These are phyloP conservation scores for Tricholoma furcatifolium DNA, from an alignment of 768 basidiomycete genomes.

Conservation along the genomic window DNA sequence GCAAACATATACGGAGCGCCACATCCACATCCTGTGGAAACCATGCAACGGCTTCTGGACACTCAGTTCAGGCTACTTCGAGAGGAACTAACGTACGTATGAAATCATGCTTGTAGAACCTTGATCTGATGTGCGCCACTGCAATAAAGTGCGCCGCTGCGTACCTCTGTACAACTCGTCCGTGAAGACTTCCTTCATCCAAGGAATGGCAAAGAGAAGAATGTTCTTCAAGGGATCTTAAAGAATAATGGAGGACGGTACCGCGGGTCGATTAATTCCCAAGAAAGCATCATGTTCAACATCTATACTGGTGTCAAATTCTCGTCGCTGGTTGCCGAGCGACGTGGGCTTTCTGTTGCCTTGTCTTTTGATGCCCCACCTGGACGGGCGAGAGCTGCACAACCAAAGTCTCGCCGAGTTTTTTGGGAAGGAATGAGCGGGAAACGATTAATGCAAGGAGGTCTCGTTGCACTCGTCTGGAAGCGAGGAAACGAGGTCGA, in stretches of 20 bases:
- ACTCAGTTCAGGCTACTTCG: conserved; percentile 74
- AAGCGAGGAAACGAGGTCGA: conserved; percentile 26
- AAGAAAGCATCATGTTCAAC: conserved; percentile 58
- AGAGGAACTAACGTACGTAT: conserved; percentile 64
- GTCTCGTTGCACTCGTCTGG: conserved; percentile 63
- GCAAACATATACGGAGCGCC: conserved; percentile 59
- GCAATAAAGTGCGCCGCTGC: conserved; percentile 46
- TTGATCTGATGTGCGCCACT: not conserved
- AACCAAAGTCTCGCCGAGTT: conserved; percentile 35
- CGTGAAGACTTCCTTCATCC: conserved; percentile 39
- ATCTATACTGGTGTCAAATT: conserved; percentile 58
- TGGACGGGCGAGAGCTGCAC: conserved; percentile 45
- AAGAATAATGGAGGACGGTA: conserved; percentile 60
- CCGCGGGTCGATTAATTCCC: conserved; percentile 35
- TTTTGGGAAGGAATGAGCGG: conserved; percentile 66
- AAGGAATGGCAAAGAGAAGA: conserved; percentile 20
- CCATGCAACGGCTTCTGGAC: conserved; percentile 68
- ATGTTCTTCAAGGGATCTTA: conserved; percentile 45
- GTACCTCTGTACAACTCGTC: conserved; percentile 49
- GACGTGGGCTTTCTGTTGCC: conserved; percentile 49
- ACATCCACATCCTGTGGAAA: conserved; percentile 53
- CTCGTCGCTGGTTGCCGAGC: conserved; percentile 42
- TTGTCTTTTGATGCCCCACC: conserved; percentile 54
- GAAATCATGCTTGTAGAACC: not conserved
- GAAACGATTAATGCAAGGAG: conserved; percentile 59